Conservation (phyloP, 805 yeast species). For the Naumovozyma baii region DNA sequence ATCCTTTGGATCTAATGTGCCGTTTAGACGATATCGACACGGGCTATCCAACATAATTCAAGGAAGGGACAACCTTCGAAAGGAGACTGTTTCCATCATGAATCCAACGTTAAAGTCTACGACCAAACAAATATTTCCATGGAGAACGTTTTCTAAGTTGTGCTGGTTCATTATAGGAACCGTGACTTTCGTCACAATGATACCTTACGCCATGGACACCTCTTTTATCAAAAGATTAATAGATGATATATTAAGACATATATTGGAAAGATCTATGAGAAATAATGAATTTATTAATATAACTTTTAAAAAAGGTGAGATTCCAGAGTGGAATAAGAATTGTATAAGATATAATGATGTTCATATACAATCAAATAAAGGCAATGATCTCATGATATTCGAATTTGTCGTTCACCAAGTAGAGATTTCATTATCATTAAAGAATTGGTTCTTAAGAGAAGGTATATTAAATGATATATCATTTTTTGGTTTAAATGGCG, state of each 20-base stretch:
- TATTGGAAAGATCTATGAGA: neutral
- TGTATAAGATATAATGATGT: conserved; percentile 74
- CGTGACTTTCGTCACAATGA: neutral
- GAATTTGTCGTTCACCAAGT: conserved; percentile 74
- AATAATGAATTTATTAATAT: conserved; percentile 40
- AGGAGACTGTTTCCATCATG: too few relatives aligned
- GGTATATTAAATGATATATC: conserved; percentile 77
- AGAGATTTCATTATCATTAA: conserved; percentile 66
- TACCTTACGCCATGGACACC: conserved; percentile 1
- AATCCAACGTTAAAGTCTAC: too few relatives aligned
- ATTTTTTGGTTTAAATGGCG: conserved; percentile 76
- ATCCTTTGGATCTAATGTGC: too few relatives aligned
- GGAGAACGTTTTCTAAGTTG: neutral
- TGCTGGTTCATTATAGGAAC: neutral
- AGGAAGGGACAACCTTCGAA: too few relatives aligned
- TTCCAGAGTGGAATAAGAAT: conserved; percentile 87
- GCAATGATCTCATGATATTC: conserved; percentile 46
- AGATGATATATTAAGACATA: neutral
- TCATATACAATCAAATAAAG: conserved; percentile 41
- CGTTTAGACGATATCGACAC: too few relatives aligned
- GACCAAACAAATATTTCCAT: neutral
- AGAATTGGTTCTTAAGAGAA: conserved; percentile 77
- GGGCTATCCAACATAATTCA: too few relatives aligned
- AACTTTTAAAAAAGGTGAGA: conserved; percentile 79
- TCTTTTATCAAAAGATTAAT: neutral